phyloP scores from a whole-genome alignment of 1,284 basidiomycete species.

The Moesziomyces sp. region DNA sequence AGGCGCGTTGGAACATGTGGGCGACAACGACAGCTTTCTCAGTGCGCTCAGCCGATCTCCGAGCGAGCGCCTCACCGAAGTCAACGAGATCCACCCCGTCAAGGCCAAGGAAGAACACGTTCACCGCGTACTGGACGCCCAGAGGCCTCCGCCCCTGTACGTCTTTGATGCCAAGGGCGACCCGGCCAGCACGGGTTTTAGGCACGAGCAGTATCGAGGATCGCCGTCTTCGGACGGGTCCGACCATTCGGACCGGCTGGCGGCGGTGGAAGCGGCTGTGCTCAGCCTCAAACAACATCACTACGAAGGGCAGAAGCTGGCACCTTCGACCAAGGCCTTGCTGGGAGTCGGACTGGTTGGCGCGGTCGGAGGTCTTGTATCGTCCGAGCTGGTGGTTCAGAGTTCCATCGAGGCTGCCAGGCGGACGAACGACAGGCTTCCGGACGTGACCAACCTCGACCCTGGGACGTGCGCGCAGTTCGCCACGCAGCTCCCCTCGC shows the following conservation, averaged over 20 bases:
- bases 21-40: constrained; percentile 9
- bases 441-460: constrained; percentile 10
- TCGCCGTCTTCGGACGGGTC: background rate
- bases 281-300: constrained; percentile 12
- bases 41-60: constrained; percentile 3
- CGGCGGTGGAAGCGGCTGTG: constrained; percentile 3
- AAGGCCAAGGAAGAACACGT: background rate
- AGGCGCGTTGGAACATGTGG: background rate
- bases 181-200: background rate
- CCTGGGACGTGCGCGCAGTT: background rate
- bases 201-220: background rate
- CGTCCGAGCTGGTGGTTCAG: constrained; percentile 12
- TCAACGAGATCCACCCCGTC: background rate
- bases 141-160: background rate
- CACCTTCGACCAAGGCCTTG: constrained; percentile 5
- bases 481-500: background rate
- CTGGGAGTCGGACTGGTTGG: background rate
- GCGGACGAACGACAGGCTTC: background rate
- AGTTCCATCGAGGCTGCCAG: constrained; percentile 10
- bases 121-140: background rate
- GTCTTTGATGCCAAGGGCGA: background rate
- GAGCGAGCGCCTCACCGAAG: constrained; percentile 6
- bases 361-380: background rate
- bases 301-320: constrained; percentile 2
- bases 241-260: constrained; percentile 2